phyloP scores from a whole-genome alignment of 1,139 yeast genomes.

The Pneumocystis canis region DNA sequence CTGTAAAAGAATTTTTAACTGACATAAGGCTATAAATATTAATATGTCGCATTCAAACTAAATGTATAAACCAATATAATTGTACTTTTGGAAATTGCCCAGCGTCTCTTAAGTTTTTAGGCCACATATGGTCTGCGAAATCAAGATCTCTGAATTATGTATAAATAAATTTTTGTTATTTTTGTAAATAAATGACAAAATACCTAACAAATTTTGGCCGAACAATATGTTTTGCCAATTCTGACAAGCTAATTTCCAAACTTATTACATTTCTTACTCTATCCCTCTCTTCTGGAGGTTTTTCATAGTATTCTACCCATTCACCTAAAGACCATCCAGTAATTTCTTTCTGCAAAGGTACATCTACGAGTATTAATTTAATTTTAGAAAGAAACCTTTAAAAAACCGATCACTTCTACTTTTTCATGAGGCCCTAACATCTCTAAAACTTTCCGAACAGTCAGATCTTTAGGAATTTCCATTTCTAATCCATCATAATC shows the following conservation, averaged over 20 bases:
- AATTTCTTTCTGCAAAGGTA: slow-evolving; percentile 52
- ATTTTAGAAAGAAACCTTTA: neutral
- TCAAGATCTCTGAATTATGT: slow-evolving; percentile 35
- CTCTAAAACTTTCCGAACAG: slow-evolving; percentile 44
- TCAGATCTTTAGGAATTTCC: slow-evolving; percentile 31
- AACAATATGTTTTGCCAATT: slow-evolving; percentile 35
- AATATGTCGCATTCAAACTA: slow-evolving; percentile 1
- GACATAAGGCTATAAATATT: slow-evolving; percentile 52
- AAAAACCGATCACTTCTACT: slow-evolving; percentile 40
- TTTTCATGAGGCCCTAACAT: slow-evolving; percentile 48
- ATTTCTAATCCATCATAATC: slow-evolving; percentile 28
- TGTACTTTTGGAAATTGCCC: slow-evolving; percentile 39
- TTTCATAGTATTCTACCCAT: slow-evolving; percentile 63
- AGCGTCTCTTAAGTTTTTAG: slow-evolving; percentile 21
- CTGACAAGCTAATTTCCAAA: slow-evolving; percentile 53
- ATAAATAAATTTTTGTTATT: neutral
- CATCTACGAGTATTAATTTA: slow-evolving; percentile 43
- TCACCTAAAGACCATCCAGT: slow-evolving; percentile 53
- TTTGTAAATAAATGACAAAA: neutral
- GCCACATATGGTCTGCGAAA: slow-evolving; percentile 58
- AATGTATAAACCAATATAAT: slow-evolving; percentile 37
- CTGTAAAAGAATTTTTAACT: slow-evolving; percentile 66
- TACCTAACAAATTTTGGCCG: slow-evolving; percentile 48
- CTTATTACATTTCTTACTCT: slow-evolving; percentile 68
- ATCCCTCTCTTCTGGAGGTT: slow-evolving; percentile 36